phyloP scores from a whole-genome alignment of 164 flowering plant species.

The Magnolia sinica region DNA sequence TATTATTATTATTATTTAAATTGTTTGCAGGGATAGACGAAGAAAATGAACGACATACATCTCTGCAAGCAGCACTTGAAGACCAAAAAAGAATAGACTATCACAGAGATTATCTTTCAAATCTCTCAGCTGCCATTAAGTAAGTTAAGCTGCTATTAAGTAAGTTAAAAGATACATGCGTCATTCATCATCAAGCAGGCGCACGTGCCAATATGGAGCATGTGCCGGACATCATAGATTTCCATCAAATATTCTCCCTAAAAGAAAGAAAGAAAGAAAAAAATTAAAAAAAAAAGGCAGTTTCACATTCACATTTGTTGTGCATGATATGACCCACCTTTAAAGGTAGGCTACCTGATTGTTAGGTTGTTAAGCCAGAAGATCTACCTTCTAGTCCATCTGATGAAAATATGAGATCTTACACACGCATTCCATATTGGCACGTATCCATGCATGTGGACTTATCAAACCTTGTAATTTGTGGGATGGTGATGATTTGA shows the following conservation, averaged over 20 bases:
- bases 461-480: neutral
- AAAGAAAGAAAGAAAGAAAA: no score
- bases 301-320: no score
- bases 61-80: constrained; percentile 66
- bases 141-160: constrained; percentile 13
- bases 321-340: no score
- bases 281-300: no score
- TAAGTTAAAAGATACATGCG: neutral
- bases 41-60: constrained; percentile 39
- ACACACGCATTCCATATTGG: no score
- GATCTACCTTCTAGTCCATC: neutral
- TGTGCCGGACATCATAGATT: no score
- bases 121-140: constrained; percentile 14
- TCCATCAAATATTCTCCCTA: no score
- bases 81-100: constrained; percentile 64
- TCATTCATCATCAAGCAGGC: no score
- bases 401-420: neutral
- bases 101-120: constrained; percentile 56
- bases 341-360: neutral
- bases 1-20: neutral
- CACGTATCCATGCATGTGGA: neutral
- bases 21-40: constrained; percentile 81
- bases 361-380: neutral
- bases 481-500: neutral
- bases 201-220: no score